Base-by-base conservation (phyloP, 306 rosid genomes). In the Fagus sylvatica region DNA sequence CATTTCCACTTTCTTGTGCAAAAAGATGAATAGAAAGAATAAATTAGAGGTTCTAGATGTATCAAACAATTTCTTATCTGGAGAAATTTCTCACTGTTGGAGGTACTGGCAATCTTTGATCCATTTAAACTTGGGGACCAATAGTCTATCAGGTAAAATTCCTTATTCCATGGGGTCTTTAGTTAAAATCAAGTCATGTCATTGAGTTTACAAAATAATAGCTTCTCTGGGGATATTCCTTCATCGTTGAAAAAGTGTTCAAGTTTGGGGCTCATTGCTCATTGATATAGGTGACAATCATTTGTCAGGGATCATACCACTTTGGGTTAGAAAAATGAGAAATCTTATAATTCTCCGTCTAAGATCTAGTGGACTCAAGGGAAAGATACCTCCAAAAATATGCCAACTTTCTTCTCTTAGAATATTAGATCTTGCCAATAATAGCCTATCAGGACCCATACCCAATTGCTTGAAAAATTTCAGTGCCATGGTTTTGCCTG, bases 381-480 rank as follows among this genome's bases (percentile, higher is more conserved):
- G 83, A 6, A 41, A 5, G 1, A 83, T 83, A 7, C 22, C 82
- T 74, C 54, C 22, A 34, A 70, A 61, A 2, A 41, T 74, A 43
- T 83, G 86, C 3, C 83, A 78, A 53, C 80, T 78, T 83, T 74
- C 86, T 53, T 83, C 80, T 28, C 83, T 83, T 5, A 73, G 74
- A 42, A 80, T 78, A 48, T 76, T 83, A 43, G 70, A 46, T 46
- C 51, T 46, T 46, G 51, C 51, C 8, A 46, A 46, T 46, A 46
- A 46, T 46, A 46, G 51, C 62, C 39, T 85, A 0, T 61, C 75
- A 5, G 87, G 91, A n/a, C 37, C 64, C 3, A 80, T 88, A 6
- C 91, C 91, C 34, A 76, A 53, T 12, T 88, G 87, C 74, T 75
- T 85, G 55, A 74, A 77, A 54, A 41, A 61, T 62, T 49, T 83